These are phyloP conservation scores for Alternaria gaisen DNA, from an alignment of 2,329 filamentous ascomycete genomes.

Conservation along the genomic window DNA sequence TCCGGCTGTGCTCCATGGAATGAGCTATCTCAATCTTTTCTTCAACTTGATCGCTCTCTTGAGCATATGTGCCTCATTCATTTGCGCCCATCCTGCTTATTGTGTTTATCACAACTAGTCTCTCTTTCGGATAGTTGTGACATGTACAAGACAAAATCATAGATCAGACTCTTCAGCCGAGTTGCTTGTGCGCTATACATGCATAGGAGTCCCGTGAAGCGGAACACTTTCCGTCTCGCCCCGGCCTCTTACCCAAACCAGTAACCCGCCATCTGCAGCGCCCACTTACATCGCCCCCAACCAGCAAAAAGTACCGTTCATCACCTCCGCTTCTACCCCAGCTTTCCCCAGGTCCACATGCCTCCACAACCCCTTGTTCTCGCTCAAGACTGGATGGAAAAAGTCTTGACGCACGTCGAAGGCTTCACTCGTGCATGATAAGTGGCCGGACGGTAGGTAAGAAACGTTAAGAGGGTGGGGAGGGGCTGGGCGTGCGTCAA, in stretches of 20 bases:
- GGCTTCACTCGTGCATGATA: not conserved
- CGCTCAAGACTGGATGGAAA: not conserved
- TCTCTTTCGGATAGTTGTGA: too few species aligned
- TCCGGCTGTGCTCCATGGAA: too few species aligned
- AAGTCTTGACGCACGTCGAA: slow-evolving; percentile 11
- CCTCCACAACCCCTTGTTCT: not conserved
- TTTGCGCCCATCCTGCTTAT: too few species aligned
- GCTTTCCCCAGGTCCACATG: not conserved
- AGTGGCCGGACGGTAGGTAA: not conserved
- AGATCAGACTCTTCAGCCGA: too few species aligned
- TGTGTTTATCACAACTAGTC: too few species aligned
- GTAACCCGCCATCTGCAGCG: not conserved
- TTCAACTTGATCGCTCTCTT: too few species aligned
- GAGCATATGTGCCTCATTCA: too few species aligned
- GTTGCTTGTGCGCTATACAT: too few species aligned
- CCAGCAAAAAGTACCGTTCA: not conserved
- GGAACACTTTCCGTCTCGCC: not conserved
- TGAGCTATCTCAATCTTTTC: too few species aligned
- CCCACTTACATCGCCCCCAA: not conserved
- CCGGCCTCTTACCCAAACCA: not conserved
- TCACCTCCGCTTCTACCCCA: slow-evolving; percentile 1
- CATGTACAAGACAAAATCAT: too few species aligned
- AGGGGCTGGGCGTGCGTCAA: slow-evolving; percentile 15
- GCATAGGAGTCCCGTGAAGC: not conserved
- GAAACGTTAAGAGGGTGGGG: not conserved